A percentile compares a stretch with the other conserved stretches of the same genome.
Conservation (phyloP, 148 eudicot genomes). For the Selenicereus undatus region DNA sequence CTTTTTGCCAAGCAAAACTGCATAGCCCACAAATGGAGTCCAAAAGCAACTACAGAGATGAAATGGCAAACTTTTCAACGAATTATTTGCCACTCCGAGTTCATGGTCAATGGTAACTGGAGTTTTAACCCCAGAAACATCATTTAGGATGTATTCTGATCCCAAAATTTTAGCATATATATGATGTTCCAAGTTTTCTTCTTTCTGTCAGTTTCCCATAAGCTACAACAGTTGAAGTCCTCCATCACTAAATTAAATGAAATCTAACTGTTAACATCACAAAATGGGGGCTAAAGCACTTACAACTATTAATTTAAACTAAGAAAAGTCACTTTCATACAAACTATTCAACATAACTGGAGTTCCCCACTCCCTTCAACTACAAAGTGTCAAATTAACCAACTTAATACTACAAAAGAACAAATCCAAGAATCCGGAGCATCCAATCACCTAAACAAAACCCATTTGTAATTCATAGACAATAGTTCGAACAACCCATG, state of each 20-base stretch:
- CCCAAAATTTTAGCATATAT: background rate
- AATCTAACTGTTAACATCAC: constrained; percentile 11
- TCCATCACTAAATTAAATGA: background rate
- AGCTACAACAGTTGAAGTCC: background rate
- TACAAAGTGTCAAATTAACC: background rate
- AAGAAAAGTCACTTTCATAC: constrained; percentile 20
- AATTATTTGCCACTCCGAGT: background rate
- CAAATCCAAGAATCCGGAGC: background rate
- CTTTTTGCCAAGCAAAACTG: background rate
- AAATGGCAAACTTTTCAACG: background rate
- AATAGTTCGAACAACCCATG: background rate
- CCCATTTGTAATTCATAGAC: background rate
- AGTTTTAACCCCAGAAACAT: background rate
- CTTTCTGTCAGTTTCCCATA: background rate
- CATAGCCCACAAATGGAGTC: background rate
- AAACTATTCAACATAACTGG: constrained; percentile 4
- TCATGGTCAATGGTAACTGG: background rate
- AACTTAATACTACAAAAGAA: background rate
- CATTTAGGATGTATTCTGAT: background rate
- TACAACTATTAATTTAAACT: background rate
- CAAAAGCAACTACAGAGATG: background rate
- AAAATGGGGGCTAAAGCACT: constrained; percentile 8
- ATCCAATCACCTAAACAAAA: background rate
- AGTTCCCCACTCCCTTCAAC: no score
- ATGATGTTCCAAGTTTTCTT: background rate